Base-by-base conservation (phyloP, 129 eudicot species). In the Chrysanthemum lavandulifolium region DNA sequence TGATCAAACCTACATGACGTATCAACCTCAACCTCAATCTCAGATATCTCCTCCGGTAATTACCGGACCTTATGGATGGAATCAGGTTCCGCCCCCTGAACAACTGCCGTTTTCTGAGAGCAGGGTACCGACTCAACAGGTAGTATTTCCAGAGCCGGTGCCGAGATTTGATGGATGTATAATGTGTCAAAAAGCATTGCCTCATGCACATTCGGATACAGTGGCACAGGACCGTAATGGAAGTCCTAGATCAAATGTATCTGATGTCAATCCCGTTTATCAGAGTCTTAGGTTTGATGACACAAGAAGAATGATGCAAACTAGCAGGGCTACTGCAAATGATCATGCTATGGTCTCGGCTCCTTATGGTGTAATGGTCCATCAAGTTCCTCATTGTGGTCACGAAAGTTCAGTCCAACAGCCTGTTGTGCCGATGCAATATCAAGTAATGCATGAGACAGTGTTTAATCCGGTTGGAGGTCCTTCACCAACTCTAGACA, bases 131-230 rank as follows among this genome's bases (percentile, higher is more conserved):
- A 66, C 75, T 79, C 96, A 83, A 65, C 91, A 61, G 50, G 61
- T 79, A 14, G 62, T 73, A 25, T 67, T 67, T 54, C 72, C 83
- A 8, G 96, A 86, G 25, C 72, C 71, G 23, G 2, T 80, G 7
- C 74, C 88, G 27, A 75, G 78, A 51, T 75, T 82, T 13, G 90
- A 85, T 18, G 97, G 88, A 36, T 90, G 98, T 78, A 43, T 80
- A 13, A 79, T 90, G 96, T 94, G 98, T 81, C 96, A 87, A 36
- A 94, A 90, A 71, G 91, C 86, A 62, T 78, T 93, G 65, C 97
- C 98, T 13, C 98, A 93, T 77, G 96, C 97, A 54, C 98, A 93
- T 81, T 90, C 98, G 1, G 98, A 93, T 76, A 86, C 89, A n/a
- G 33, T 90, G 33, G 96, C 89, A 65, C 96, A 93, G 60, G 90